Evolutionary conservation across 179 eudicot species (phyloP).

Genomic region (Beta macrorhiza): DNA sequence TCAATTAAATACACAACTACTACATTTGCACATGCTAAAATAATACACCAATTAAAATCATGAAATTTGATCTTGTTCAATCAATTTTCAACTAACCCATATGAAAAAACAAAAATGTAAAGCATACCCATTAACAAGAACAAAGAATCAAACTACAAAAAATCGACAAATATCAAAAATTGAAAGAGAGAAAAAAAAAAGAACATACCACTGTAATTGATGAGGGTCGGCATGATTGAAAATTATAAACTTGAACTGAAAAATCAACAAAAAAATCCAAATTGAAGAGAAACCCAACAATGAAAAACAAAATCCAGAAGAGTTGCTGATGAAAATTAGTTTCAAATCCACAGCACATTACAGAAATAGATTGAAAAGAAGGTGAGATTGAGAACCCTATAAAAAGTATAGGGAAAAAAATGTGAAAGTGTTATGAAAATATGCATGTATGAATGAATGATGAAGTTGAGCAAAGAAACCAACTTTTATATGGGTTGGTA

Average conservation of each 20-base stretch:
- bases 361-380: slow-evolving; percentile 8
- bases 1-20: not conserved
- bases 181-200: not conserved
- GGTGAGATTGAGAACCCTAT: slow-evolving; percentile 13
- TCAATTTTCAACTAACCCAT: slow-evolving; percentile 1
- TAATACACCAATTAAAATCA: not conserved
- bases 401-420: slow-evolving; percentile 5
- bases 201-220: slow-evolving; percentile 40
- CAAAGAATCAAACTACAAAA: not conserved
- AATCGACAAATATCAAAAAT: not conserved
- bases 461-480: slow-evolving; percentile 14
- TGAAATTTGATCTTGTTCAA: not conserved
- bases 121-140: not conserved
- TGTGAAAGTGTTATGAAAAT: slow-evolving; percentile 5
- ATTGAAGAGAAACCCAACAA: slow-evolving; percentile 32
- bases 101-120: not conserved
- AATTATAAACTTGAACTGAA: slow-evolving; percentile 7
- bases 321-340: slow-evolving; percentile 6
- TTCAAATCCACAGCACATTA: slow-evolving; percentile 33
- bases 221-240: slow-evolving; percentile 35
- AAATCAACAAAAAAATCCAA: slow-evolving; percentile 22
- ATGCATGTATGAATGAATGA: not conserved
- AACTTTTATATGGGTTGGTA: slow-evolving; percentile 22
- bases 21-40: slow-evolving; percentile 5
- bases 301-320: slow-evolving; percentile 26